A percentile compares a stretch with the other conserved stretches of the same genome.
phyloP scores from a whole-genome alignment of 1,139 yeast genomes.

The Geotrichum macrosporum region DNA sequence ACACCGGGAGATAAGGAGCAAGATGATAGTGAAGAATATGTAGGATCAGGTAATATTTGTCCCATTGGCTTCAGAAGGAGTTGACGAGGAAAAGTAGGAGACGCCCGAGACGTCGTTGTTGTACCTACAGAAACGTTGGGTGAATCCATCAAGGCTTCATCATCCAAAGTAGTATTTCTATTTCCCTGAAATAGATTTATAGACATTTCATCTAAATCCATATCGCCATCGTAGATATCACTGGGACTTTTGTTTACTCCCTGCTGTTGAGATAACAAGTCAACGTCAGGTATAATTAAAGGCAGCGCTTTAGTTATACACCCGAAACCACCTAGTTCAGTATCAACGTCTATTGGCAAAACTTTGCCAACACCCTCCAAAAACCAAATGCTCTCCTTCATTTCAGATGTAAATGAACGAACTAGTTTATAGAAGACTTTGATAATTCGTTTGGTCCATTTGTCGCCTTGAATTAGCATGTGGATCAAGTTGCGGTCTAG shows the following conservation, averaged over 20 bases:
- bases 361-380: slow-evolving; percentile 87
- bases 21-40: too few species aligned
- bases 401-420: slow-evolving; percentile 74
- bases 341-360: slow-evolving; percentile 44
- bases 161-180: too few species aligned
- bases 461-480: slow-evolving; percentile 75
- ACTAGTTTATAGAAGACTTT: slow-evolving; percentile 78
- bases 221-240: too few species aligned
- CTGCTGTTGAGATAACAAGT: background rate
- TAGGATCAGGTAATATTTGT: too few species aligned
- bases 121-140: too few species aligned
- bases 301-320: slow-evolving; percentile 36
- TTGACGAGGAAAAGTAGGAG: too few species aligned
- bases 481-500: slow-evolving; percentile 74
- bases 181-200: too few species aligned
- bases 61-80: too few species aligned
- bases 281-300: background rate
- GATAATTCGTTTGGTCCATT: slow-evolving; percentile 84
- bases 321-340: slow-evolving; percentile 39
- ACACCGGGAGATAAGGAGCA: too few species aligned
- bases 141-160: too few species aligned
- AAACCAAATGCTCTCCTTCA: slow-evolving; percentile 91
- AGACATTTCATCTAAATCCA: too few species aligned
- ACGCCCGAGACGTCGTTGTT: too few species aligned
- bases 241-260: background rate